Evolutionary conservation across 805 yeast species (phyloP), one percentile per base, ranked within the genome.

Genomic region (Myxozyma sirexii): DNA sequence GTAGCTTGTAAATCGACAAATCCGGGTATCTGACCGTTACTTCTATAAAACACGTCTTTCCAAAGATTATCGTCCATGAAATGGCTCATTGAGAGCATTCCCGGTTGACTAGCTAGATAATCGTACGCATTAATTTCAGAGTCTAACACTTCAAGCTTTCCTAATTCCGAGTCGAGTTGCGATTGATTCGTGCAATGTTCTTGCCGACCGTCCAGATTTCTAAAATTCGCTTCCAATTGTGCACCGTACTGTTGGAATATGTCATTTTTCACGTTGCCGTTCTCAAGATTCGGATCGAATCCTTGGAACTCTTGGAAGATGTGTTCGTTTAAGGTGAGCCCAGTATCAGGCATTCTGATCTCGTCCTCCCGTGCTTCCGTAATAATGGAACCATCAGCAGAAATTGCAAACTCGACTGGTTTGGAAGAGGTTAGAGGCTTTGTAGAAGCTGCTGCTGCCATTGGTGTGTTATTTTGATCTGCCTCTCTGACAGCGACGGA

Each of bases 1-100:
- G 33, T 6, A 29, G 33, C 12, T 17, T 38, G 42, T 19, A 38
- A 2, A 10, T 15, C 33, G 5, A 17, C 33, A 15, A 23, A 76
- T 78, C 59, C 68, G 82, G 35, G 76, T 75, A 19, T 78, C 76
- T 38, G 73, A 84, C 48, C 47, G 23, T 37, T 38, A 13, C 24
- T 37, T 23, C 26, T 17, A 15, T 21, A 27, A 45, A 45, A 54
- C 52, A 54, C n/a, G 12, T 46, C 52, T 35, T 23, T 37, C 59
- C 59, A 50, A 29, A 39, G 44, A 21, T 43, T 26, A 39, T 56
- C 55, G 38, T 33, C 56, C 39, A 44, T 27, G 35, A 48, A 26
- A 24, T 43, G 47, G 13, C 59, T 55, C 21, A 55, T 4, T 26
- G 50, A 44, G 23, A 49, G 33, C 24, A n/a, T 17, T n/a, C 44